These are phyloP conservation scores for Closterium sp. DNA, from an alignment of 139 green algal species.

Conservation along the genomic window DNA sequence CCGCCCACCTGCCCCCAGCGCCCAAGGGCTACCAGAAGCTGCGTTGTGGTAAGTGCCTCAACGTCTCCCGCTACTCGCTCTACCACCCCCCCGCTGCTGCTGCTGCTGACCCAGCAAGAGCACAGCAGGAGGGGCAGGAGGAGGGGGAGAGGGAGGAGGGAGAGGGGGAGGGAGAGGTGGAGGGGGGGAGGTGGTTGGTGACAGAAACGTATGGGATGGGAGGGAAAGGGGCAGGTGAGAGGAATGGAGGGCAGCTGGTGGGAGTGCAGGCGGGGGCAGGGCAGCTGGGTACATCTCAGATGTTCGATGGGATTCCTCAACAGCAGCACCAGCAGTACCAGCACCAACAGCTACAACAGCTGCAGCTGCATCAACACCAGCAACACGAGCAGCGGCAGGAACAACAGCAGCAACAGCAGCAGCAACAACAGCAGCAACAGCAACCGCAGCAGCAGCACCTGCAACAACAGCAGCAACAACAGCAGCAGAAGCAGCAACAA, in stretches of 20 bases:
- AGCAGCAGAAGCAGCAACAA: neutral
- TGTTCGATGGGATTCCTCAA: neutral
- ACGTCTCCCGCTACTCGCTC: conserved; percentile 4
- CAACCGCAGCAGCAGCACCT: no score
- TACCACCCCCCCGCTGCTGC: neutral
- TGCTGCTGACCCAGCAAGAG: neutral
- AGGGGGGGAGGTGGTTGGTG: no score
- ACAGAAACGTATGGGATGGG: neutral
- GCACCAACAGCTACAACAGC: neutral
- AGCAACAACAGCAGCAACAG: no score
- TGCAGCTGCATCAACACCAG: neutral
- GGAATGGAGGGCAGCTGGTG: no score
- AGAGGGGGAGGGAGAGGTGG: neutral
- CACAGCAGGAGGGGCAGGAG: neutral
- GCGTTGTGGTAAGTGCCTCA: conserved; percentile 19
- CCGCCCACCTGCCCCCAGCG: neutral
- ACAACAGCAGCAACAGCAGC: no score
- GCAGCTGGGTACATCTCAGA: neutral
- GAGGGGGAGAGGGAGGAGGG: neutral
- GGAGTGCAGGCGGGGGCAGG: neutral
- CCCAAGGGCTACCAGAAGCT: conserved; percentile 1
- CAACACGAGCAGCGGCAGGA: neutral
- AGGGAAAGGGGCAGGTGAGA: neutral
- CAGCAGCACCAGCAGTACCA: no score
- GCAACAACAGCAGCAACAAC: no score